A percentile compares a stretch with the other conserved stretches of the same genome.
phyloP scores from a whole-genome alignment of 2,329 filamentous ascomycete genomes.

The Arthrobotrys conoides region DNA sequence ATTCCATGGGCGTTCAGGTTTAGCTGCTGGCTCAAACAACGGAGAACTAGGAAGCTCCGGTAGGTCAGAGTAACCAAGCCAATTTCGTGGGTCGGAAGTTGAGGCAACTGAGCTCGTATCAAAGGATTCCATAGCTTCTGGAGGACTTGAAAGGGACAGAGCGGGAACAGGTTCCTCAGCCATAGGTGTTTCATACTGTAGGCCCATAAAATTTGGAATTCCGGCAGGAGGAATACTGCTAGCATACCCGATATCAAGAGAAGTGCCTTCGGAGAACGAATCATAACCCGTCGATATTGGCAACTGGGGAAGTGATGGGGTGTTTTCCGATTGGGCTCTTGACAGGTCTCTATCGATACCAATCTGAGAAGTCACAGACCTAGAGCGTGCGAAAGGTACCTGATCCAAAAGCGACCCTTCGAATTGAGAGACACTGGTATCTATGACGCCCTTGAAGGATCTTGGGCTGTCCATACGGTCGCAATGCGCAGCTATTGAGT shows the following conservation, averaged over 20 bases:
- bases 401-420: not conserved
- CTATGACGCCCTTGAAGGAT: not conserved
- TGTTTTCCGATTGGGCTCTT: not conserved
- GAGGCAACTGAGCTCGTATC: constrained; percentile 13
- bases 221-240: not conserved
- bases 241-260: not conserved
- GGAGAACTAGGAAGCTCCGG: constrained; percentile 15
- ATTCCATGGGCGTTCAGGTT: constrained; percentile 41
- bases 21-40: constrained; percentile 22
- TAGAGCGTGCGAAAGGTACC: not conserved
- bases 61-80: constrained; percentile 7
- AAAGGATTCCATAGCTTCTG: constrained; percentile 4
- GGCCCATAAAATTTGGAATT: not conserved
- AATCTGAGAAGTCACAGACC: not conserved
- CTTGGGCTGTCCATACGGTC: not conserved
- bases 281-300: not conserved
- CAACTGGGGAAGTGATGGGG: not conserved
- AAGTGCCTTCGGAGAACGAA: not conserved
- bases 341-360: not conserved
- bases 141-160: constrained; percentile 1
- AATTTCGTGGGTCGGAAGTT: not conserved
- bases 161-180: not conserved
- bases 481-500: not conserved
- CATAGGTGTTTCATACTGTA: not conserved
- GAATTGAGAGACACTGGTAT: not conserved